Percentiles rank a stretch among this genome's conserved stretches.
Conservation (phyloP, 2,329 filamentous ascomycete species). For the Tolypocladium nubicola region DNA sequence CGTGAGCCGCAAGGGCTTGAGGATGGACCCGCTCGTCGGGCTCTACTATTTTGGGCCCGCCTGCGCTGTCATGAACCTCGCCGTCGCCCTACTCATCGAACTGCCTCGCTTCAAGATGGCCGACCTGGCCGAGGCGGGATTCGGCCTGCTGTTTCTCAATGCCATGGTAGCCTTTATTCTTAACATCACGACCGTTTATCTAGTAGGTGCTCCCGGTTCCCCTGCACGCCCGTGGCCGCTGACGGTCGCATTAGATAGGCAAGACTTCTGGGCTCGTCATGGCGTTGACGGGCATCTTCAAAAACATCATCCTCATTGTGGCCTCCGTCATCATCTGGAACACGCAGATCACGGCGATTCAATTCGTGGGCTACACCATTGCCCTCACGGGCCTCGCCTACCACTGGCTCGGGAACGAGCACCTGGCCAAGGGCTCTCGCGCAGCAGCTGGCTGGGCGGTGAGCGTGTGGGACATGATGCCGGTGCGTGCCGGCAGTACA, state of each 20-base stretch:
- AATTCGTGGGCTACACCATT: conserved; percentile 69
- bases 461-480: not conserved
- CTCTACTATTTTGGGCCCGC: conserved; percentile 86
- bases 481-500: not conserved
- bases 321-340: conserved; percentile 70
- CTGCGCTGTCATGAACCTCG: conserved; percentile 70
- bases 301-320: conserved; percentile 74
- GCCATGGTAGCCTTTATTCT: conserved; percentile 68
- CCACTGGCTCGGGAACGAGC: conserved; percentile 34
- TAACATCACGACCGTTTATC: conserved; percentile 73
- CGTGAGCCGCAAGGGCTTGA: conserved; percentile 63
- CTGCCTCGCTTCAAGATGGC: conserved; percentile 52
- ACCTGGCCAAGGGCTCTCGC: conserved; percentile 10
- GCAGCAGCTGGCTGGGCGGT: not conserved
- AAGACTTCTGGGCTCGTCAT: conserved; percentile 81
- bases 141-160: conserved; percentile 57
- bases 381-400: conserved; percentile 43
- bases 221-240: conserved; percentile 5
- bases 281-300: conserved; percentile 76
- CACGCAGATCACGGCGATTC: conserved; percentile 58
- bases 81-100: conserved; percentile 61
- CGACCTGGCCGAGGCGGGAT: conserved; percentile 56
- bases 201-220: conserved; percentile 44
- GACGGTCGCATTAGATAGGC: conserved; percentile 52
- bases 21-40: conserved; percentile 82